phyloP scores from a whole-genome alignment of 441 rosid genomes.

The Brassica hybrid region DNA sequence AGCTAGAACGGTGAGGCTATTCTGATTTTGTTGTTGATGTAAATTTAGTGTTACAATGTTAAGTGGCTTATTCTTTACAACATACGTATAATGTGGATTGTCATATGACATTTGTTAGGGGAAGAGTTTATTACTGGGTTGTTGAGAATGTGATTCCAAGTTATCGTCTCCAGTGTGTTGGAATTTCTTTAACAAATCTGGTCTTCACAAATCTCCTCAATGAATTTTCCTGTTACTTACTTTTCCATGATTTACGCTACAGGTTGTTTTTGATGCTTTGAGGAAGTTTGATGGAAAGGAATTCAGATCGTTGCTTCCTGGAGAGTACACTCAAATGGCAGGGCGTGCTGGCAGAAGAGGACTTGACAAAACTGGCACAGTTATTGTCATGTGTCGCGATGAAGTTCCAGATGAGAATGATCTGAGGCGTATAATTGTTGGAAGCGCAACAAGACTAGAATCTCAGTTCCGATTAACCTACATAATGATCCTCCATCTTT shows the following conservation, averaged over 20 bases:
- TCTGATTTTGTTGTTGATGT: slow-evolving; percentile 9
- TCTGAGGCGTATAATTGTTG: slow-evolving; percentile 69
- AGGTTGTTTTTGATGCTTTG: slow-evolving; percentile 96
- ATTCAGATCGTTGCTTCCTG: slow-evolving; percentile 87
- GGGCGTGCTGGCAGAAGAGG: slow-evolving; percentile 99
- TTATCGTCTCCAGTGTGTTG: slow-evolving; percentile 5
- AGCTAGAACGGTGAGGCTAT: slow-evolving; percentile 87
- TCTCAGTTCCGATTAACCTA: slow-evolving; percentile 98
- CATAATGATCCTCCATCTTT: slow-evolving; percentile 97
- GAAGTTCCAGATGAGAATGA: slow-evolving; percentile 84
- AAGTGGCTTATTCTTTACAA: slow-evolving; percentile 24
- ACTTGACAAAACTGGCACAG: slow-evolving; percentile 95
- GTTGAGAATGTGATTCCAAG: slow-evolving; percentile 7
- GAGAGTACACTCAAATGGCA: slow-evolving; percentile 99
- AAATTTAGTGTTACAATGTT: slow-evolving; percentile 21
- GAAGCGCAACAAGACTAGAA: slow-evolving; percentile 84
- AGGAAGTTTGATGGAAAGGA: slow-evolving; percentile 98
- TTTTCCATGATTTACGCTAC: slow-evolving; percentile 33
- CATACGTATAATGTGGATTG: slow-evolving; percentile 1
- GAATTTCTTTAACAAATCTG: slow-evolving; percentile 8
- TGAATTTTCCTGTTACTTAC: slow-evolving; percentile 29
- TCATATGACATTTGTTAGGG: slow-evolving; percentile 9
- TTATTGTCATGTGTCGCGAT: slow-evolving; percentile 93
- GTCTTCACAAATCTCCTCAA: slow-evolving; percentile 13
- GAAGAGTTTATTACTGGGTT: slow-evolving; percentile 2